Conservation (phyloP, 495 filamentous ascomycete genomes). For the Melanomma pulvis-pyrius region DNA sequence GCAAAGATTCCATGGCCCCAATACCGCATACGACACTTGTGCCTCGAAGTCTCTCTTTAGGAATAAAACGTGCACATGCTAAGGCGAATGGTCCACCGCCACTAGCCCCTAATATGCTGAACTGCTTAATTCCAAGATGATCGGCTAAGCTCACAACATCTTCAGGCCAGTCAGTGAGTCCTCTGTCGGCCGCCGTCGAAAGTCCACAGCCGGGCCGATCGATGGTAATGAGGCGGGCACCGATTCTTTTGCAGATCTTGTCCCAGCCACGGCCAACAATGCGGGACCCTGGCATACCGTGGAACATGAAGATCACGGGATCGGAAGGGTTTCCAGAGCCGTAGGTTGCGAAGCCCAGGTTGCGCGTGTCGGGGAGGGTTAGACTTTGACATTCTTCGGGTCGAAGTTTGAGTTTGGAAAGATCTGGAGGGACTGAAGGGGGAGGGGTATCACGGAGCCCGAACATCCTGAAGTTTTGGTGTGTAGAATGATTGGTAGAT, state of each 20-base stretch:
- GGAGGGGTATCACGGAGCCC: conserved; percentile 14
- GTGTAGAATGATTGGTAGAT: conserved; percentile 9
- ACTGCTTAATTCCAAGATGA: conserved; percentile 24
- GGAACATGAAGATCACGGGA: conserved; percentile 32
- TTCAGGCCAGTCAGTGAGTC: conserved; percentile 29
- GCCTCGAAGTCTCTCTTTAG: conserved; percentile 26
- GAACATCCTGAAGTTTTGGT: conserved; percentile 16
- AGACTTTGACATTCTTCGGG: conserved; percentile 24
- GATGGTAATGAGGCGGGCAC: conserved; percentile 30
- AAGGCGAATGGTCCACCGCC: conserved; percentile 31
- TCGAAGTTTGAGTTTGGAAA: conserved; percentile 18
- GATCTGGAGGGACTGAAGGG: conserved; percentile 27
- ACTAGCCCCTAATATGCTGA: conserved; percentile 31
- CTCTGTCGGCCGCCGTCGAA: conserved; percentile 25
- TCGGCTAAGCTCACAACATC: conserved; percentile 28
- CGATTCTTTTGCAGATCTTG: conserved; percentile 27
- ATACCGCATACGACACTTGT: conserved; percentile 31
- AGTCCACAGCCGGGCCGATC: conserved; percentile 32
- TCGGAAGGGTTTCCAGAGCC: conserved; percentile 23
- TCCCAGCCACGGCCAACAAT: conserved; percentile 29
- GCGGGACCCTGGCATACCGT: conserved; percentile 28
- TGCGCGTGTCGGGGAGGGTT: conserved; percentile 21
- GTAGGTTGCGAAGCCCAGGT: conserved; percentile 32
- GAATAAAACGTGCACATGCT: conserved; percentile 32
- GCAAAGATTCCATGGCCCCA: conserved; percentile 25